phyloP scores from a whole-genome alignment of 2,329 filamentous ascomycete genomes.

The Cladophialophora exuberans region DNA sequence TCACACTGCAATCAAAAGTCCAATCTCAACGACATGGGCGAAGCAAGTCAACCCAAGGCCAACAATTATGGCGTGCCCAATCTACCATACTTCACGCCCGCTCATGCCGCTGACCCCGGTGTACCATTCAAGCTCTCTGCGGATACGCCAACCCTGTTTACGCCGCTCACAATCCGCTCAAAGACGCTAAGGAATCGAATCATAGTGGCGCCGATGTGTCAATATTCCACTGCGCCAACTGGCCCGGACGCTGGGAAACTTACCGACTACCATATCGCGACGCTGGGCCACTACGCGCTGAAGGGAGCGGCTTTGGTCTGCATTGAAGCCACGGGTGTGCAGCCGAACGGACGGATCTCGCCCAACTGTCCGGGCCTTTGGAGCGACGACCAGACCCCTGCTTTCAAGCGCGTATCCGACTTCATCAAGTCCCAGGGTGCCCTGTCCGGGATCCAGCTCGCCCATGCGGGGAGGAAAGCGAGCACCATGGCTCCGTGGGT shows the following conservation, averaged over 20 bases:
- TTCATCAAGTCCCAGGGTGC: conserved; percentile 80
- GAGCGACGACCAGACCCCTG: conserved; percentile 41
- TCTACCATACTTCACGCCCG: conserved; percentile 32
- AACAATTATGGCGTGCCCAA: conserved; percentile 29
- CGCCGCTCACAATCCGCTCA: conserved; percentile 58
- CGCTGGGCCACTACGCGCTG: conserved; percentile 37
- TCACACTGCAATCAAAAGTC: neutral
- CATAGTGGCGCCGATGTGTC: conserved; percentile 62
- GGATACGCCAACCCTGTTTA: conserved; percentile 32
- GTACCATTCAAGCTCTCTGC: conserved; percentile 18
- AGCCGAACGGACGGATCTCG: conserved; percentile 77
- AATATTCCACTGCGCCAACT: conserved; percentile 42
- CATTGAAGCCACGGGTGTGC: conserved; percentile 75
- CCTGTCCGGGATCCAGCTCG: conserved; percentile 78
- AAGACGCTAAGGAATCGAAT: conserved; percentile 61
- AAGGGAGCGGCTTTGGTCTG: conserved; percentile 45
- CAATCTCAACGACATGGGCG: conserved; percentile 14
- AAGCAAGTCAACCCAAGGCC: conserved; percentile 8
- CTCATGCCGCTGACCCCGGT: conserved; percentile 26
- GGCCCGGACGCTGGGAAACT: conserved; percentile 44
- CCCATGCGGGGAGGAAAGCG: conserved; percentile 73
- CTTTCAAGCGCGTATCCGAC: conserved; percentile 66
- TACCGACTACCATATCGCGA: conserved; percentile 50
- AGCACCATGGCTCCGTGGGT: conserved; percentile 59
- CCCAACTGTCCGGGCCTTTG: conserved; percentile 47